Evolutionary conservation across 352 stramenopile species (phyloP).

Genomic region (Blastocystis sp.): DNA sequence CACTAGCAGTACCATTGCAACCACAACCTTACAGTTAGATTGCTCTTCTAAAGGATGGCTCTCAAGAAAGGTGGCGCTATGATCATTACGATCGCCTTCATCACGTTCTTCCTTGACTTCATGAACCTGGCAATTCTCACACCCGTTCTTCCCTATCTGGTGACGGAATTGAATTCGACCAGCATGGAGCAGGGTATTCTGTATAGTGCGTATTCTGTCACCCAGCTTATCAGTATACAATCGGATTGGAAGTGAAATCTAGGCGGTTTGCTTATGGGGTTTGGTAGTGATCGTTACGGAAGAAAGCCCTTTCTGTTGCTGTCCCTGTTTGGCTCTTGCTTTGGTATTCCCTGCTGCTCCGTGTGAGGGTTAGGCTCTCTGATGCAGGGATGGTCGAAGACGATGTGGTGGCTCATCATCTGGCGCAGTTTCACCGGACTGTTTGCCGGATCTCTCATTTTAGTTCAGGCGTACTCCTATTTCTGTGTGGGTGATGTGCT

Average conservation of each 20-base stretch:
- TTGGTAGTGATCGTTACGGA: slow-evolving; percentile 23
- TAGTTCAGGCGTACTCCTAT: slow-evolving; percentile 4
- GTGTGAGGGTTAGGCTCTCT: slow-evolving; percentile 11
- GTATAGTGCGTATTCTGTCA: not conserved
- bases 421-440: slow-evolving; percentile 53
- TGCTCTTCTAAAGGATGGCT: not conserved
- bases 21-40: not conserved
- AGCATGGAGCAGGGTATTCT: slow-evolving; percentile 5
- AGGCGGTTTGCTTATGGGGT: not conserved
- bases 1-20: too few species aligned
- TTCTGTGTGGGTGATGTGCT: not conserved
- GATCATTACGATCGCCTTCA: not conserved
- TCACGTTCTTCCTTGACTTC: not conserved
- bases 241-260: not conserved
- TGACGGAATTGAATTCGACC: not conserved
- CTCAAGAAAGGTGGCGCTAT: not conserved
- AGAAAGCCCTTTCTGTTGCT: slow-evolving; percentile 3
- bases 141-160: not conserved
- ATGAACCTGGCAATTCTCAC: not conserved
- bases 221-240: slow-evolving; percentile 6
- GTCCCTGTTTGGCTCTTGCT: not conserved
- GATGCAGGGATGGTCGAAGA: slow-evolving; percentile 35
- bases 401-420: slow-evolving; percentile 55
- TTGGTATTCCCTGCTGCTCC: not conserved
- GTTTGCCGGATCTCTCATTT: slow-evolving; percentile 54